Conservation (phyloP, 148 eudicot genomes). For the Fallopia convolvulus region DNA sequence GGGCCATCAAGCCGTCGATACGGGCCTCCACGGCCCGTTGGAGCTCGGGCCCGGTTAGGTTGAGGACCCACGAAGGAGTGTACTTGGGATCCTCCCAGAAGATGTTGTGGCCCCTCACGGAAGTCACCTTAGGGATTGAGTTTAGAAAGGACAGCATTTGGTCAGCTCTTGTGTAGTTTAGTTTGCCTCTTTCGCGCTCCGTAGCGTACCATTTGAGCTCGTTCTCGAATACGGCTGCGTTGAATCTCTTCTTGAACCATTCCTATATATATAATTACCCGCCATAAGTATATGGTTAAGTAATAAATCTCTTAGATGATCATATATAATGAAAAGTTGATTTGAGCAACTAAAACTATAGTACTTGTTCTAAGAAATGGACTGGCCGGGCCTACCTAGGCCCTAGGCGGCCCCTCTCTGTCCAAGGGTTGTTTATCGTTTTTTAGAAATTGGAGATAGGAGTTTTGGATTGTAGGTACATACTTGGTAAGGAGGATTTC, state of each 20-base stretch:
- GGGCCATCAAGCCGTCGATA: conserved; percentile 50
- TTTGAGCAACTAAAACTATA: no score
- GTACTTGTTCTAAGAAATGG: no score
- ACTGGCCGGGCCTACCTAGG: no score
- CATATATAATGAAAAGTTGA: no score
- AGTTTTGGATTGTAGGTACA: not conserved
- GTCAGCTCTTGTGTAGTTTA: conserved; percentile 66
- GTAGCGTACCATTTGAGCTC: conserved; percentile 92
- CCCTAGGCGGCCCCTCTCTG: no score
- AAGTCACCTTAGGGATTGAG: conserved; percentile 27
- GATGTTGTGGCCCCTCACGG: conserved; percentile 74
- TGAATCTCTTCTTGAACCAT: conserved; percentile 79
- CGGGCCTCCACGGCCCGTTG: conserved; percentile 41
- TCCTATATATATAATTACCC: conserved; percentile 29
- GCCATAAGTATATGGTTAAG: not conserved
- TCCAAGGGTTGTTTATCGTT: no score
- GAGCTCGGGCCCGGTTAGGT: conserved; percentile 40
- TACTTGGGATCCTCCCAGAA: conserved; percentile 79
- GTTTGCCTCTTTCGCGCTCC: conserved; percentile 47
- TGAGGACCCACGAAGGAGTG: conserved; percentile 60
- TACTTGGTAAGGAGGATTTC: conserved; percentile 71
- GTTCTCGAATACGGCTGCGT: conserved; percentile 83
- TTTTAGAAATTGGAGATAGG: no score
- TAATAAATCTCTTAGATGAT: no score
- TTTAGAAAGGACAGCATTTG: conserved; percentile 63